Conservation (phyloP, 2,329 filamentous ascomycete genomes). For the Cercospora berteroae region DNA sequence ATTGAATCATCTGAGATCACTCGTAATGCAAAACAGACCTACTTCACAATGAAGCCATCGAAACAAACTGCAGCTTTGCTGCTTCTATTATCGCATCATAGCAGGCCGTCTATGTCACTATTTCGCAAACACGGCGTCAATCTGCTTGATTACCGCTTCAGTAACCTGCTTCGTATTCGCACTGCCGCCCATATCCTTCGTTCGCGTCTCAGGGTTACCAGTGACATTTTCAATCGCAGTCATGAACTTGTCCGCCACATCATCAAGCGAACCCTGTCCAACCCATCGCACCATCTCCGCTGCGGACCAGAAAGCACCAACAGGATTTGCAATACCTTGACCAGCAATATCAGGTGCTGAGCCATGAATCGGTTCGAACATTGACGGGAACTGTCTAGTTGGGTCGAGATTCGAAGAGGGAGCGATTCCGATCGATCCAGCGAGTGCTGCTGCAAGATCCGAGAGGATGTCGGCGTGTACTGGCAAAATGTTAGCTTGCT, state of each 20-base stretch:
- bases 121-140: conserved; percentile 45
- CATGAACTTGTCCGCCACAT: conserved; percentile 58
- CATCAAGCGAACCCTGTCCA: conserved; percentile 50
- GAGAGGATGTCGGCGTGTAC: conserved; percentile 52
- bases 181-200: conserved; percentile 59
- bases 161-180: conserved; percentile 59
- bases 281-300: conserved; percentile 67
- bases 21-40: neutral
- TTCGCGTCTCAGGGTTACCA: conserved; percentile 51
- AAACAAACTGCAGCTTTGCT: neutral
- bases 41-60: neutral
- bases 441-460: conserved; percentile 67
- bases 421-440: conserved; percentile 70
- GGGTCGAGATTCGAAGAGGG: conserved; percentile 69
- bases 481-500: conserved; percentile 17
- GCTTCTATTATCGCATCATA: neutral
- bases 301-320: conserved; percentile 67
- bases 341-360: conserved; percentile 57
- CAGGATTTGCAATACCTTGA: conserved; percentile 61
- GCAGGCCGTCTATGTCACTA: conserved; percentile 1
- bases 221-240: conserved; percentile 61
- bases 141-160: conserved; percentile 55
- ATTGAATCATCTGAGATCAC: neutral
- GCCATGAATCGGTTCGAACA: conserved; percentile 61
- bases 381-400: conserved; percentile 57